phyloP scores from a whole-genome alignment of 441 rosid genomes.

The Theobroma grandiflorum region DNA sequence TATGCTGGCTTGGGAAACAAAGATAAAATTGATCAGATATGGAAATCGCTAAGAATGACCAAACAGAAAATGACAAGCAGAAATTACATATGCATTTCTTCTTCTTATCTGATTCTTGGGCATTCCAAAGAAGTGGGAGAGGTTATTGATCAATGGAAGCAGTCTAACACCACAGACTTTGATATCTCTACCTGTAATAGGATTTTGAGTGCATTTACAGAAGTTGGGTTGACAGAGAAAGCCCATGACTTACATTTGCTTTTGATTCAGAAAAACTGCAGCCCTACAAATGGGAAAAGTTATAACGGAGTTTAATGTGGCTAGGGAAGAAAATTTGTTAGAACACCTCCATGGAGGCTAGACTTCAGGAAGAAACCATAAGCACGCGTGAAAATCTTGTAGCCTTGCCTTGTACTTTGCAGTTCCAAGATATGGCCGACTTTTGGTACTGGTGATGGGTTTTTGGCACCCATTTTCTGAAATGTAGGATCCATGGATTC shows the following conservation, averaged over 20 bases:
- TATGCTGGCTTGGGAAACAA: conserved; percentile 80
- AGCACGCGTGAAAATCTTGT: not conserved
- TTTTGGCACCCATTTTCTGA: conserved; percentile 11
- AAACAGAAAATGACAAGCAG: conserved; percentile 85
- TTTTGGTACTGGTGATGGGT: not conserved
- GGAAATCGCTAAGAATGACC: conserved; percentile 87
- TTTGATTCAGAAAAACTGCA: conserved; percentile 62
- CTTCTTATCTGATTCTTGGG: conserved; percentile 82
- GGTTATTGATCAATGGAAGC: conserved; percentile 85
- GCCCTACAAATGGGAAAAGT: conserved; percentile 33
- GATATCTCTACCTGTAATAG: conserved; percentile 62
- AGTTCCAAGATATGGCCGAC: conserved; percentile 2
- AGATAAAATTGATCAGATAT: conserved; percentile 81
- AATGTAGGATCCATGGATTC: not conserved
- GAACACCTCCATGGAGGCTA: not conserved
- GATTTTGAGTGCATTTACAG: conserved; percentile 62
- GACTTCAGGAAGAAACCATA: conserved; percentile 7
- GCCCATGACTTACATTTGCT: conserved; percentile 60
- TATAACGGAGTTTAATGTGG: conserved; percentile 15
- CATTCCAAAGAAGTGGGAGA: conserved; percentile 72
- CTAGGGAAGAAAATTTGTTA: not conserved
- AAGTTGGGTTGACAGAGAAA: conserved; percentile 56
- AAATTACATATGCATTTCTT: conserved; percentile 76
- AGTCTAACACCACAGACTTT: conserved; percentile 61
- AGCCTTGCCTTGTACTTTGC: conserved; percentile 9